phyloP scores from a whole-genome alignment of 495 filamentous ascomycete species.

The Xylaria acuta region DNA sequence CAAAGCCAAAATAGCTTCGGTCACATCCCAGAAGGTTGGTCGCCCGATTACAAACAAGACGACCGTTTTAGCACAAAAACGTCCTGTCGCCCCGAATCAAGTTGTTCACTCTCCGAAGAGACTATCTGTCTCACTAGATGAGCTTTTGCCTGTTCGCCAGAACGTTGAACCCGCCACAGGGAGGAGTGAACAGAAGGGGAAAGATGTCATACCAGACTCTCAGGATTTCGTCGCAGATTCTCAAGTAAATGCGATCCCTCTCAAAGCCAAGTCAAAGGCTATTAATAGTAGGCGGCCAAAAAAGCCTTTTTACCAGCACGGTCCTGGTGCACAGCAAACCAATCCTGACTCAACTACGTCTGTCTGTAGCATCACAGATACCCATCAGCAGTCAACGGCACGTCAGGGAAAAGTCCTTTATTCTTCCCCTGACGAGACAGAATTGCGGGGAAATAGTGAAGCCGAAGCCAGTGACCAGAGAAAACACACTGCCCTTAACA shows the following conservation, averaged over 20 bases:
- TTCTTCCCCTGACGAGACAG: not conserved
- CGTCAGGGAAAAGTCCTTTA: not conserved
- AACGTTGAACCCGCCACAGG: not conserved
- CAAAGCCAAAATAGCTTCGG: not conserved
- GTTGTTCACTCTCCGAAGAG: not conserved
- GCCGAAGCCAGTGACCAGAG: not conserved
- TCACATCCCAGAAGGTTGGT: not conserved
- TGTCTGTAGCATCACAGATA: not conserved
- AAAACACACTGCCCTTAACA: not conserved
- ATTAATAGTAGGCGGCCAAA: conserved; percentile 4
- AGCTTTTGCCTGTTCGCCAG: not conserved
- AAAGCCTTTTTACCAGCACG: conserved; percentile 2
- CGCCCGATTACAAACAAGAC: not conserved
- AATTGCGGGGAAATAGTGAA: not conserved
- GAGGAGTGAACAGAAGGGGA: not conserved
- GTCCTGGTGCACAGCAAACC: not conserved
- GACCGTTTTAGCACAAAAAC: not conserved
- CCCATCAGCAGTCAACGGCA: not conserved
- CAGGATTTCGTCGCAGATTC: not conserved
- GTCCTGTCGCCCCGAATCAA: not conserved
- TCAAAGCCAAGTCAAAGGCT: conserved; percentile 1
- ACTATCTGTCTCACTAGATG: not conserved
- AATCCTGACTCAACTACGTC: not conserved
- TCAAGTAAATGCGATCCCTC: not conserved
- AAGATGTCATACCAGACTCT: conserved; percentile 14